Base-by-base conservation (phyloP, 2,329 filamentous ascomycete species). In the Catunica adiposa region DNA sequence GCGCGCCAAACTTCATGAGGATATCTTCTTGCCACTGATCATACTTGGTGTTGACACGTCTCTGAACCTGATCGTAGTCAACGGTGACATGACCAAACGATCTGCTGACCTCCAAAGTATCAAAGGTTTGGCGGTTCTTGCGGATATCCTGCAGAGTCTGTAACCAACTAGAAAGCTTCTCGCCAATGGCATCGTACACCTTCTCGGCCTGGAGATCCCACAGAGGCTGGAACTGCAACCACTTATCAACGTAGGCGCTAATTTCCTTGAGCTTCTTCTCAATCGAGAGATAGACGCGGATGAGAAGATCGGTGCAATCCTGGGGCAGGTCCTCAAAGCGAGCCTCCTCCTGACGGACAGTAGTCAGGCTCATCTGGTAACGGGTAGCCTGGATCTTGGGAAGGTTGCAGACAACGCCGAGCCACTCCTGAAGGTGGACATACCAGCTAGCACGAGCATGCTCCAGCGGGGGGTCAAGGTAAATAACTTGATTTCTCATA, bases 11-110 rank as follows among this genome's bases (percentile, higher is more conserved):
- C 66, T 95, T 95, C 62, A 86, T 79, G 38, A 97, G 75, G 56
- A 98, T 94, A 61, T 99, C 92, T 63, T 96, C 88, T 68, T 99
- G 92, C 92, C 94, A 98, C 67, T 97, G 90, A 66, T 99, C 94
- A 66, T 98, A 99, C 68, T 97, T 98, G 63, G 89, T 88, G 64
- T 97, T 98, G 67, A 99, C 92, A 69, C 95, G 96, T 57, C 90
- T 88, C 69, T 98, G 94, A 0, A 98, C 92, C 68, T 98, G 94
- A 63, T 97, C 92, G 64, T 98, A 98, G 67, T 98, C 90, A 64
- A 99, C 89, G 3, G 85, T 88, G 55, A 97, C 82, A 67, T 94
- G 90, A 3, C 92, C 92, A 66, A 99, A 98, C 1, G 84, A 85
- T 40, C 86, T 84, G 67, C 84, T 92, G 61, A 94, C 87, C 66